Base-by-base conservation (phyloP, 2,329 filamentous ascomycete genomes). In the Acarospora socialis region DNA sequence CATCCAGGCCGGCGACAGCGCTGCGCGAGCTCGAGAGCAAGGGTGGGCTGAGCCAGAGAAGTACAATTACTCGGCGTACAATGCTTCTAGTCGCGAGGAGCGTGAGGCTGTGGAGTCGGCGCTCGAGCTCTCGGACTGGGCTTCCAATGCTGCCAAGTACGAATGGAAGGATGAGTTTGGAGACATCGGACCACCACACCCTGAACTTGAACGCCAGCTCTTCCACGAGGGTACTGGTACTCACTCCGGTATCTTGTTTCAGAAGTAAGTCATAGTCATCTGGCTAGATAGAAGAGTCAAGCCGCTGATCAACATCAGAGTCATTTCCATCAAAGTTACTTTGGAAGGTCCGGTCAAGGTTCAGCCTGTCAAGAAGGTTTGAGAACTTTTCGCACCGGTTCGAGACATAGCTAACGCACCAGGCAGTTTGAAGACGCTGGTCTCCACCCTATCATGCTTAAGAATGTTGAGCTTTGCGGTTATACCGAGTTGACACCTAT, bases 151-250 rank as follows among this genome's bases (percentile, higher is more conserved):
- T n/a, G 57, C 51, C 0, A 64, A 79, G 25, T 95, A 95, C 45
- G 72, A 86, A 47, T 95, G 81, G 79, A 66, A 74, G 12, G 83
- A 84, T 7, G 82, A 92, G 3, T 81, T 68, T 43, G 90, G 87
- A 2, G 87, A 95, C 23, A 63, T 98, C 33, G 87, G 78, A 5
- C 84, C 84, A 0, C 63, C 61, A 30, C 68, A 76, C 32, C 60
- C 67, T 0, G 68, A 73, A 28, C 69, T 98, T 0, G 87, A 95
- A 60, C 45, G 66, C 5, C 61, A 77, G 44, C 70, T 98, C 5
- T 98, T 92, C 34, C 64, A 68, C 0, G 56, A 60, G 4, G 61
- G 60, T 42, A 59, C 52, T 32, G 81, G 80, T 3, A 60, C 73
- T 21, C n/a, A n/a, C n/a, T n/a, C n/a, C n/a, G n/a, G n/a, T n/a